Percentiles rank a stretch among this genome's conserved stretches.
These are phyloP conservation scores for Hypoxylon cercidicola DNA, from an alignment of 495 filamentous ascomycete genomes.

Conservation along the genomic window DNA sequence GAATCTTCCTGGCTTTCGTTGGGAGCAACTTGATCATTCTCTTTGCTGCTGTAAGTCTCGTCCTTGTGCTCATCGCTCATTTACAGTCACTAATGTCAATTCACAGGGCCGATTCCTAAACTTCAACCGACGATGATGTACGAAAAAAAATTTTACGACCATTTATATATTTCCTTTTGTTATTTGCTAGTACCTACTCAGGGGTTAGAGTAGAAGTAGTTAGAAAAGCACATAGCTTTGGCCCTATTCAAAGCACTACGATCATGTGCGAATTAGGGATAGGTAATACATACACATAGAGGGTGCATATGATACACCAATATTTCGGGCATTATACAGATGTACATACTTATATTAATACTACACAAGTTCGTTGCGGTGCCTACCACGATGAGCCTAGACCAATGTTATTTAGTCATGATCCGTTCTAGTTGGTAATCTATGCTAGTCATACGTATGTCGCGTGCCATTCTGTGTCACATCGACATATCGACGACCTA, in stretches of 20 bases:
- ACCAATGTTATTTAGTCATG: no score
- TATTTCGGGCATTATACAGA: conserved; percentile 1
- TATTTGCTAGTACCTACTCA: no score
- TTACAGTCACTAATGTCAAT: conserved; percentile 38
- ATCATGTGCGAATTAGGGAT: background rate
- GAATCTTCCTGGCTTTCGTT: conserved; percentile 77
- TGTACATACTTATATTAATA: conserved; percentile 2
- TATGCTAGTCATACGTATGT: no score
- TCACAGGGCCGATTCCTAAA: conserved; percentile 69
- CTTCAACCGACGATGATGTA: conserved; percentile 67
- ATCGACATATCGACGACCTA: no score
- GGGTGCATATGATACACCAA: background rate
- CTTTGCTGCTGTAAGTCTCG: conserved; percentile 69
- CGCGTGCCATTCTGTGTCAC: no score
- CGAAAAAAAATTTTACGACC: conserved; percentile 9
- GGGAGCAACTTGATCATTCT: conserved; percentile 81
- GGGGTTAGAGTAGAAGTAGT: background rate
- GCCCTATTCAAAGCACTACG: no score
- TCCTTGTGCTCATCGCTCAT: conserved; percentile 18
- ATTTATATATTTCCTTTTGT: conserved; percentile 3
- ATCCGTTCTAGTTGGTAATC: no score
- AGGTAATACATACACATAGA: conserved; percentile 7
- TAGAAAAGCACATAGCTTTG: background rate
- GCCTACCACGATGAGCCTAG: no score
- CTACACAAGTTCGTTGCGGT: background rate